Conservation (phyloP, 2,329 filamentous ascomycete genomes). For the Aspergillus brasiliensis region DNA sequence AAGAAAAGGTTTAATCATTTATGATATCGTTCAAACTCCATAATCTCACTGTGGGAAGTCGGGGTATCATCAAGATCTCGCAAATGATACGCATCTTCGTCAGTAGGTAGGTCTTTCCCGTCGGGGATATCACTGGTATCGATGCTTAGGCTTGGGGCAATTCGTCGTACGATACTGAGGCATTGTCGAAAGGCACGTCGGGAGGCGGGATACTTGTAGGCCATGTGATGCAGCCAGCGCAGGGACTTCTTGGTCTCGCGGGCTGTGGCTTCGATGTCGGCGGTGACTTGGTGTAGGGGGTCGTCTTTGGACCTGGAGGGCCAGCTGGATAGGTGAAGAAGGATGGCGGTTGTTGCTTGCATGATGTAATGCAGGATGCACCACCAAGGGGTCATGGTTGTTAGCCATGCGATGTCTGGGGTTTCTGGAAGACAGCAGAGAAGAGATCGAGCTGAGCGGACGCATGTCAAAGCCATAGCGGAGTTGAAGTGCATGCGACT, state of each 20-base stretch:
- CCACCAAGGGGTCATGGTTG: slow-evolving; percentile 45
- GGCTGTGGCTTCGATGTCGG: slow-evolving; percentile 30
- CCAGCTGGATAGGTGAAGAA: slow-evolving; percentile 39
- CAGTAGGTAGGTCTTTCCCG: neutral
- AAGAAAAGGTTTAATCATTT: neutral
- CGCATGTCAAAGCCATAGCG: slow-evolving; percentile 37
- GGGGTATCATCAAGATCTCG: neutral
- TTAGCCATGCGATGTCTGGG: slow-evolving; percentile 37
- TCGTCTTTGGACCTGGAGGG: slow-evolving; percentile 4
- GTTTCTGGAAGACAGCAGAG: slow-evolving; percentile 42
- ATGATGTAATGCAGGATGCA: slow-evolving; percentile 47
- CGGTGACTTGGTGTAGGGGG: slow-evolving; percentile 18
- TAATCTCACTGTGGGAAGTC: neutral
- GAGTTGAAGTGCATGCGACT: slow-evolving; percentile 15
- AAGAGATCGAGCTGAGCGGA: slow-evolving; percentile 41
- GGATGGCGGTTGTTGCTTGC: slow-evolving; percentile 45
- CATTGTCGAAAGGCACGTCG: slow-evolving; percentile 40
- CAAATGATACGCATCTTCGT: neutral
- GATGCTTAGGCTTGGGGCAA: slow-evolving; percentile 33
- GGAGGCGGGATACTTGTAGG: slow-evolving; percentile 32
- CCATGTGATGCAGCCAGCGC: slow-evolving; percentile 41
- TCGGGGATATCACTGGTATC: slow-evolving; percentile 35
- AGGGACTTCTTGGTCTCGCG: slow-evolving; percentile 39
- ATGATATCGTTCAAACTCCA: neutral
- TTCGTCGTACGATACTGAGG: slow-evolving; percentile 33